Conservation (phyloP, 179 eudicot genomes). For the Silene vulgaris region DNA sequence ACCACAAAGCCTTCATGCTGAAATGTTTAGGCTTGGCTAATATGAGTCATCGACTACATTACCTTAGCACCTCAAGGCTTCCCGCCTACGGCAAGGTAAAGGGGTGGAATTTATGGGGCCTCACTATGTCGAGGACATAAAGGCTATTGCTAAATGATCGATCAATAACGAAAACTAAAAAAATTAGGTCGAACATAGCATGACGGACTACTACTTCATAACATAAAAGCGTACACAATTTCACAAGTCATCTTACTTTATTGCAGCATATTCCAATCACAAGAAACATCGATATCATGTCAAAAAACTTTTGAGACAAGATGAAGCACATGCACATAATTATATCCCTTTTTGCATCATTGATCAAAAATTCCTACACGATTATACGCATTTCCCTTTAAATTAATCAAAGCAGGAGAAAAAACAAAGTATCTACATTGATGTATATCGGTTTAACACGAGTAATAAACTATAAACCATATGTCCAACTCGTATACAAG, state of each 20-base stretch:
- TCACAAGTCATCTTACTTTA: background rate
- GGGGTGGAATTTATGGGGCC: too few relatives aligned
- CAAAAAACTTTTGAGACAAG: background rate
- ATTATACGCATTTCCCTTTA: background rate
- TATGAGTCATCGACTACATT: too few relatives aligned
- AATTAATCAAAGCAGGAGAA: background rate
- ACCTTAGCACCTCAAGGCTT: too few relatives aligned
- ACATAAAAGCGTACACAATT: background rate
- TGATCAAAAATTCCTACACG: background rate
- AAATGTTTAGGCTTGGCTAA: too few relatives aligned
- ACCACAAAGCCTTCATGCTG: too few relatives aligned
- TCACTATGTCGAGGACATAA: too few relatives aligned
- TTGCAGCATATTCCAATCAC: background rate
- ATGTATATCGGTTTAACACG: background rate
- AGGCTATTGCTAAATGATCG: too few relatives aligned
- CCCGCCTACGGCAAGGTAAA: too few relatives aligned
- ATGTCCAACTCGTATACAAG: background rate
- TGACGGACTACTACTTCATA: background rate
- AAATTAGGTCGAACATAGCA: background rate
- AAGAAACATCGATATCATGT: too few relatives aligned
- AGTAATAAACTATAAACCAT: background rate
- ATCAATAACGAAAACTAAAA: background rate
- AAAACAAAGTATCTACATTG: background rate
- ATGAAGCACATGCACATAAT: background rate
- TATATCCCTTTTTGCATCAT: background rate